These are phyloP conservation scores for Coprinellus micaceus DNA, from an alignment of 768 basidiomycete genomes.

Conservation along the genomic window DNA sequence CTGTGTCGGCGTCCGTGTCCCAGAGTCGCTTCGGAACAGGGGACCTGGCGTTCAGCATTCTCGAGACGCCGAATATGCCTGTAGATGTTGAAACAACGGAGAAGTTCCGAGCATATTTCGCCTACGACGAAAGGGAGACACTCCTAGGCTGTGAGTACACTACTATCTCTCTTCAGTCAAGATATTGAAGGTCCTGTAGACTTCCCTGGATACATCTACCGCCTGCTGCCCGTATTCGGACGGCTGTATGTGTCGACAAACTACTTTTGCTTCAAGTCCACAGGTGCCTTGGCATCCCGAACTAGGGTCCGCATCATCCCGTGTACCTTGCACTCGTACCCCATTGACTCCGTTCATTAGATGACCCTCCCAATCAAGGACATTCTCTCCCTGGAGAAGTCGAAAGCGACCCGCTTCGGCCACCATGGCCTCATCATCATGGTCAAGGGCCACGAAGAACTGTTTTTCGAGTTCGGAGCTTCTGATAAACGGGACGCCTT, in stretches of 20 bases:
- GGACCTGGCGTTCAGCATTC: constrained; percentile 75
- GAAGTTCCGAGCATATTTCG: constrained; percentile 80
- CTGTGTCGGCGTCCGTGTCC: constrained; percentile 20
- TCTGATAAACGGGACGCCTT: constrained; percentile 80
- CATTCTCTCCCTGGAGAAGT: constrained; percentile 77
- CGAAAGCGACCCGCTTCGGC: constrained; percentile 85
- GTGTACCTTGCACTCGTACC: neutral
- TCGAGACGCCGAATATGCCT: constrained; percentile 66
- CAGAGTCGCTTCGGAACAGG: constrained; percentile 37
- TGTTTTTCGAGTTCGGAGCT: constrained; percentile 92
- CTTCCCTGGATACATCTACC: constrained; percentile 86
- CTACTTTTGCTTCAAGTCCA: constrained; percentile 93
- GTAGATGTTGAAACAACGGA: constrained; percentile 63
- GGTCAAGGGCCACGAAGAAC: constrained; percentile 93
- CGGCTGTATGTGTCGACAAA: constrained; percentile 88
- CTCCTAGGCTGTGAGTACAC: constrained; percentile 77
- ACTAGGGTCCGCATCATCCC: constrained; percentile 62
- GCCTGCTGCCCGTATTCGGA: constrained; percentile 86
- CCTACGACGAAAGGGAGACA: constrained; percentile 83
- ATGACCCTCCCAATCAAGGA: constrained; percentile 94
- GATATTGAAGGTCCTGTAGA: constrained; percentile 43
- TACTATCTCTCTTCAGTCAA: constrained; percentile 1
- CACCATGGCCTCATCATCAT: constrained; percentile 88
- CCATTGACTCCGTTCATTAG: constrained; percentile 37
- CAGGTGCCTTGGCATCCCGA: constrained; percentile 69